Conservation (phyloP, 306 rosid species). For the Luffa aegyptiaca region DNA sequence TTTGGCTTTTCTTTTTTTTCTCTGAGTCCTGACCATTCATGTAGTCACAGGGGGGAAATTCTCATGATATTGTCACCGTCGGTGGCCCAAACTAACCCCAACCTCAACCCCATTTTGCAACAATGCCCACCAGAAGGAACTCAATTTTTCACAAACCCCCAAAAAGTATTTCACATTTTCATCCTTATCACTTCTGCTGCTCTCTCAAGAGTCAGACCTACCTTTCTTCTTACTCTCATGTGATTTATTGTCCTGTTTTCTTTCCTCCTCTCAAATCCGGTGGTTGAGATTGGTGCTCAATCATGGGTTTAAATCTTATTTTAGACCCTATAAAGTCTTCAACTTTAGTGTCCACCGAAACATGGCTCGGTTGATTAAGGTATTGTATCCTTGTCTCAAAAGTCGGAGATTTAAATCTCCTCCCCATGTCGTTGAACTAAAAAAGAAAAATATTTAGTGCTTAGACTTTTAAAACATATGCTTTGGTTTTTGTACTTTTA, state of each 20-base stretch:
- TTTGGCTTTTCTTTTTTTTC: not conserved
- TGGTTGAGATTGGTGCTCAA: not conserved
- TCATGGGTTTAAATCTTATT: not conserved
- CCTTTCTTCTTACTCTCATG: not conserved
- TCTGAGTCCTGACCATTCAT: constrained; percentile 25
- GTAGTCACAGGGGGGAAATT: constrained; percentile 9
- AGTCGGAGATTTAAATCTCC: too few species aligned
- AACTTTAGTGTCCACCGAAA: too few species aligned
- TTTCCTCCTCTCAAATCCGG: not conserved
- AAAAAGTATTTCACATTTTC: not conserved
- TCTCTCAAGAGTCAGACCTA: not conserved
- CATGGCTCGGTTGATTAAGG: too few species aligned
- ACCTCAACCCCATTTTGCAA: constrained; percentile 25
- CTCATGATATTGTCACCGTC: constrained; percentile 39
- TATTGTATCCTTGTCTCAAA: too few species aligned
- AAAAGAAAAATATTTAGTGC: too few species aligned
- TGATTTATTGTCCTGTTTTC: not conserved
- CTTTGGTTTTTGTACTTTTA: too few species aligned
- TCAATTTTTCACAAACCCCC: not conserved
- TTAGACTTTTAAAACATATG: too few species aligned
- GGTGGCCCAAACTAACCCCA: constrained; percentile 36
- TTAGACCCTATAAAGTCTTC: too few species aligned
- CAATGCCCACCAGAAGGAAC: not conserved
- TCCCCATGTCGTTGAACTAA: too few species aligned
- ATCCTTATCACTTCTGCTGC: not conserved